Conservation (phyloP, 805 yeast genomes). For the Candida boleticola region DNA sequence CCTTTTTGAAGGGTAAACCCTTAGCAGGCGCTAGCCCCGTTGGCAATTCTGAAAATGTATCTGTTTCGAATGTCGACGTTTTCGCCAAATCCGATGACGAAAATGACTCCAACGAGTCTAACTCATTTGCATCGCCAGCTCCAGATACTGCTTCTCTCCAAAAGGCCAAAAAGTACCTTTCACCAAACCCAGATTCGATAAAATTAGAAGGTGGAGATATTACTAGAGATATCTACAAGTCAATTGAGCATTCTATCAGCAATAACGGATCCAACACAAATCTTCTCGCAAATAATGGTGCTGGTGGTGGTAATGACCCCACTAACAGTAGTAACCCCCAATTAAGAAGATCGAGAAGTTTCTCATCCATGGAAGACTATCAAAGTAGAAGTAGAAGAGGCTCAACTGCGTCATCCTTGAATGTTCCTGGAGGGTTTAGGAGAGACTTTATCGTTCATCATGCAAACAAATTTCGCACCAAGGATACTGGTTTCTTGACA, state of each 20-base stretch:
- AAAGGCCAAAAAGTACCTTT: constrained; percentile 34
- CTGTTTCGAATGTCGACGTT: constrained; percentile 6
- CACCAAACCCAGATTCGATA: constrained; percentile 21
- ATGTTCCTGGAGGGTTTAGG: constrained; percentile 83
- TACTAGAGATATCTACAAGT: constrained; percentile 45
- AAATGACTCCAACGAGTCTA: constrained; percentile 12
- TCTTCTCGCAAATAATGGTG: constrained; percentile 5
- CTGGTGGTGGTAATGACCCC: too few relatives aligned
- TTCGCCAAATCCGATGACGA: constrained; percentile 16
- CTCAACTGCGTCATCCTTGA: constrained; percentile 63
- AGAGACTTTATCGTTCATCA: constrained; percentile 54
- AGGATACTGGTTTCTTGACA: constrained; percentile 52
- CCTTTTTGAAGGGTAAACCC: constrained; percentile 16
- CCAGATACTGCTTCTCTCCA: constrained; percentile 33
- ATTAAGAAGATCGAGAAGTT: constrained; percentile 18
- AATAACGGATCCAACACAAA: constrained; percentile 9
- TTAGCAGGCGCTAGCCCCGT: constrained; percentile 12
- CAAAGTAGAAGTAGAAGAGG: constrained; percentile 43
- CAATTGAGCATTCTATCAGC: constrained; percentile 7
- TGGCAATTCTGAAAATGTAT: neutral
- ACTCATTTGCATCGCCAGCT: constrained; percentile 16
- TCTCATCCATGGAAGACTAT: constrained; percentile 20
- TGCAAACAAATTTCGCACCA: constrained; percentile 21
- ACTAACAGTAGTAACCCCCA: constrained; percentile 1
- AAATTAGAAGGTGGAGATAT: constrained; percentile 51